phyloP scores from a whole-genome alignment of 1,139 yeast species.

The Hemisphaericaspora lyxosophila region DNA sequence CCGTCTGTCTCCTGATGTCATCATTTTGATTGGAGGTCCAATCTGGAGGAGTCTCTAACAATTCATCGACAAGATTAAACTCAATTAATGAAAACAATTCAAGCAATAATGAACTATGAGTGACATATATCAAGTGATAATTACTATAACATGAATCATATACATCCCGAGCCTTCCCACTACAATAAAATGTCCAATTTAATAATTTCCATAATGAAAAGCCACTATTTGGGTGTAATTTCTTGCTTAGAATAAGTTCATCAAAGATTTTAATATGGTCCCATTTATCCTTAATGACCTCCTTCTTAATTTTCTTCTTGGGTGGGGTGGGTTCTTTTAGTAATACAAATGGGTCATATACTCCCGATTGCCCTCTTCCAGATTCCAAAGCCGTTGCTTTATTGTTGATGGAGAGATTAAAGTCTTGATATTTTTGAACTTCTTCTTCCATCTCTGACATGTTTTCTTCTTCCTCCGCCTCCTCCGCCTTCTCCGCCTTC shows the following conservation, averaged over 20 bases:
- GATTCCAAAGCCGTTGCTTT: background rate
- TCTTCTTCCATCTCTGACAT: conserved; percentile 20
- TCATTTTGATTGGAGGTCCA: background rate
- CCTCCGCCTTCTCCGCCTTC: background rate
- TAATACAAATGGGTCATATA: background rate
- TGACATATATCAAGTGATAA: conserved; percentile 24
- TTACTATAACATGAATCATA: conserved; percentile 21
- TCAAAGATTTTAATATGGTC: conserved; percentile 28
- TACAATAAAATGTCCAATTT: conserved; percentile 39
- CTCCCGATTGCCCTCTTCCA: background rate
- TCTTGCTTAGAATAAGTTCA: conserved; percentile 26
- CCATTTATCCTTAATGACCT: conserved; percentile 5
- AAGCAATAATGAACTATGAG: conserved; percentile 20
- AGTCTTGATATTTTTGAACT: conserved; percentile 16
- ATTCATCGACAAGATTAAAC: conserved; percentile 17
- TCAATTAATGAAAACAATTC: conserved; percentile 25
- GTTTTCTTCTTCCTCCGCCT: background rate
- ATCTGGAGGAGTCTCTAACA: conserved; percentile 10
- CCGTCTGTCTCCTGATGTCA: conserved; percentile 1
- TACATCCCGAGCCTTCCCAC: conserved; percentile 24
- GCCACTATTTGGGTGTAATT: conserved; percentile 23
- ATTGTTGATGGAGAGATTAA: background rate
- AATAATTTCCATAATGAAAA: conserved; percentile 34
- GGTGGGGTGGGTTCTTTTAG: conserved; percentile 1
- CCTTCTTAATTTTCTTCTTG: background rate